Evolutionary conservation across 106 monocot species (phyloP).

Genomic region (Phalaenopsis aphrodite): DNA sequence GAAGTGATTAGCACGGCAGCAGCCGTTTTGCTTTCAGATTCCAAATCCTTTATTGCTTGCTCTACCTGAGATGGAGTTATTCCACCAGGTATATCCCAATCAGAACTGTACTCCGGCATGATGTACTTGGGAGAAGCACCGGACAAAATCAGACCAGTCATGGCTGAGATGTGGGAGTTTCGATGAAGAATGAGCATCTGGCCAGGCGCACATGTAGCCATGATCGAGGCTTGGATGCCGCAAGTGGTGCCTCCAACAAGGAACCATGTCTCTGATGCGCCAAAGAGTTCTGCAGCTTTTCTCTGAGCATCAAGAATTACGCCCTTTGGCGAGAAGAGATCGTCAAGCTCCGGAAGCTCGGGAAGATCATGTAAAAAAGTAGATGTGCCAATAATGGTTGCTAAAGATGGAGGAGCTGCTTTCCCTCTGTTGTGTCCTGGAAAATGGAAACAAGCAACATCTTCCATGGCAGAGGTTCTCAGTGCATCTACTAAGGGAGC

Average conservation of each 20-base stretch:
- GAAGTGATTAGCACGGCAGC: slow-evolving; percentile 67
- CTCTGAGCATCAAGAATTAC: slow-evolving; percentile 66
- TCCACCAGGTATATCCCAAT: slow-evolving; percentile 71
- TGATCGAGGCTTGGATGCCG: slow-evolving; percentile 78
- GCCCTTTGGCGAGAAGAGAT: slow-evolving; percentile 78
- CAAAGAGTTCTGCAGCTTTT: slow-evolving; percentile 60
- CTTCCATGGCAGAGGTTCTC: slow-evolving; percentile 35
- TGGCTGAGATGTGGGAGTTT: slow-evolving; percentile 73
- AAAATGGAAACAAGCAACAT: slow-evolving; percentile 80
- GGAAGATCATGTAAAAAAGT: slow-evolving; percentile 71
- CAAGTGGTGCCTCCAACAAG: slow-evolving; percentile 84
- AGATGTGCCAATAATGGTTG: slow-evolving; percentile 23
- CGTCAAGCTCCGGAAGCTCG: slow-evolving; percentile 69
- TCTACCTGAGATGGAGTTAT: slow-evolving; percentile 52
- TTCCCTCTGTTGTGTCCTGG: slow-evolving; percentile 81
- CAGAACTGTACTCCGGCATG: slow-evolving; percentile 48
- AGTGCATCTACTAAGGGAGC: slow-evolving; percentile 63
- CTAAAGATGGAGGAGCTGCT: slow-evolving; percentile 50
- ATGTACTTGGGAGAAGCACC: slow-evolving; percentile 71
- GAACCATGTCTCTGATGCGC: slow-evolving; percentile 74
- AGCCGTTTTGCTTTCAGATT: slow-evolving; percentile 28
- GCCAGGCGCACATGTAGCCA: slow-evolving; percentile 77
- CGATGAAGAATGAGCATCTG: slow-evolving; percentile 58
- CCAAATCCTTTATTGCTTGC: slow-evolving; percentile 44
- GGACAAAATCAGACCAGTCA: slow-evolving; percentile 57